Evolutionary conservation across 2,329 filamentous ascomycete species (phyloP), one percentile per base, ranked within the genome.

Genomic region (Parasarocladium wereldwijsianum): DNA sequence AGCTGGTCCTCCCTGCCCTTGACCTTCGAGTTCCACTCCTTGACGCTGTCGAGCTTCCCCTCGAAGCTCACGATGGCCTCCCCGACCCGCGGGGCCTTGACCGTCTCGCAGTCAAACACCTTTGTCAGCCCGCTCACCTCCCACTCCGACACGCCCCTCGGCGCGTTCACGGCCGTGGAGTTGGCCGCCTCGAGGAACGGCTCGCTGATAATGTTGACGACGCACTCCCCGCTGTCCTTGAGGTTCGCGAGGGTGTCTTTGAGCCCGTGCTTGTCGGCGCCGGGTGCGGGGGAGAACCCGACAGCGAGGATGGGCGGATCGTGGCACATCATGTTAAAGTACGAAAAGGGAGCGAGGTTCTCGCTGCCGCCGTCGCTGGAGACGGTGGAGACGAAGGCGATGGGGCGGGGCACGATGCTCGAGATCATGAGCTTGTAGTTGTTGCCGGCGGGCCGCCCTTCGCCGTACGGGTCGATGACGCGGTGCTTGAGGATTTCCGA

Each of bases 391-490:
- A 76, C 46, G 49, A 76, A 69, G 31, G 67, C 71, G 46, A 94
- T 77, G 9, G 87, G 87, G 9, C 87, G 71, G 1, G 87, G 87
- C 11, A 85, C 67, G 40, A 94, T 71, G 38, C 72, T 74, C 12
- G 74, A 81, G 52, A 94, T 93, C 36, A 94, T 62, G 10, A 94
- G 69, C 56, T 93, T 93, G 68, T 96, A 94, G 64, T 94, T 94
- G 57, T 69, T 73, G 2, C 61, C 56, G 0, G 70, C 55, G 0
- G 73, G 65, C 1, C 86, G 69, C 18, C 75, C 80, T 17, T 72
- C 58, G 33, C 66, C 76, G 49, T 86, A 74, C 0, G 86, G 86
- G 51, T 93, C 77, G 43, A 94, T 93, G 45, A 75, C 60, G 39
- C 87, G 54, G 55, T 93, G 82, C 18, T 32, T 29, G 35, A 71